These are phyloP conservation scores for Ceratocystis cacaofunesta DNA, from an alignment of 2,329 filamentous ascomycete genomes.

Conservation along the genomic window DNA sequence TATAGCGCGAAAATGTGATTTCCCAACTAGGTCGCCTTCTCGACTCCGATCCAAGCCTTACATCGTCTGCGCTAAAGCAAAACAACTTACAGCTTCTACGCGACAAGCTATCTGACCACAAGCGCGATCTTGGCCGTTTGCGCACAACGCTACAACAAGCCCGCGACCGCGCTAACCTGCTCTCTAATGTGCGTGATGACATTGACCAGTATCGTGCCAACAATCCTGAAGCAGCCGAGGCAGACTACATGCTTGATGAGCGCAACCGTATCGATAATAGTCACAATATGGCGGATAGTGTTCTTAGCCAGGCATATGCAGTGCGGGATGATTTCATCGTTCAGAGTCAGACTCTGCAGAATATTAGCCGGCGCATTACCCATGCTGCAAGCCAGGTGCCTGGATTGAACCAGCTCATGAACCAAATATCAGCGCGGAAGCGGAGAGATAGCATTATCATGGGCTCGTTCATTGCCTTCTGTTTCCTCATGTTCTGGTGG, in stretches of 20 bases:
- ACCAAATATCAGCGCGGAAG: conserved; percentile 86
- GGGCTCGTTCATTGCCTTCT: conserved; percentile 79
- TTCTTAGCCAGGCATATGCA: conserved; percentile 89
- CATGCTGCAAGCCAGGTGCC: conserved; percentile 81
- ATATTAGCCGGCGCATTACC: conserved; percentile 81
- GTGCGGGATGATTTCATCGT: conserved; percentile 82
- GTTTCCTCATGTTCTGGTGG: conserved; percentile 74
- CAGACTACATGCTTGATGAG: conserved; percentile 95
- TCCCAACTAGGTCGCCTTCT: conserved; percentile 73
- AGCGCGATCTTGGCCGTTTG: conserved; percentile 64
- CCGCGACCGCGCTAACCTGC: conserved; percentile 75
- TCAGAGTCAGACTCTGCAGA: conserved; percentile 76
- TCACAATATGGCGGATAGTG: conserved; percentile 75
- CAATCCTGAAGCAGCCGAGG: conserved; percentile 71
- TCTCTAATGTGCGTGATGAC: conserved; percentile 80
- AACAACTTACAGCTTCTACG: conserved; percentile 86
- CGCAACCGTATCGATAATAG: conserved; percentile 72
- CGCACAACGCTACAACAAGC: conserved; percentile 59
- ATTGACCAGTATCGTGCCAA: conserved; percentile 75
- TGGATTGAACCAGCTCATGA: conserved; percentile 81
- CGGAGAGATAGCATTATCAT: conserved; percentile 88
- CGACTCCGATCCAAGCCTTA: conserved; percentile 77
- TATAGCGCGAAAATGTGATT: conserved; percentile 66
- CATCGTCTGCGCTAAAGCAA: conserved; percentile 87
- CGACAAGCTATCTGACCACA: conserved; percentile 78